phyloP scores from a whole-genome alignment of 306 rosid genomes.

The Trifolium subterraneum region DNA sequence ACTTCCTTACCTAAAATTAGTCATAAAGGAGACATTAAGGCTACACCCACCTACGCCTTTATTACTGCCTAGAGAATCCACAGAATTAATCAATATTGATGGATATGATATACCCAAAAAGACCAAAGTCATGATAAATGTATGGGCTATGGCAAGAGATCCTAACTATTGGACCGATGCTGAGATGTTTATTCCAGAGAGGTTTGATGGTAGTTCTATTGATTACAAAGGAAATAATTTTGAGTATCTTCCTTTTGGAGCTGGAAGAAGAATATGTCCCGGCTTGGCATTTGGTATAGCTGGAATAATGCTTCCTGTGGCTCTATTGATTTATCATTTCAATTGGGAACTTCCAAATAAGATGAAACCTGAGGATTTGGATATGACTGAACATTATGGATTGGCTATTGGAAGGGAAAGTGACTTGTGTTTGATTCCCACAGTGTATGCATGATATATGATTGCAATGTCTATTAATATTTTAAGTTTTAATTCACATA shows the following conservation, averaged over 20 bases:
- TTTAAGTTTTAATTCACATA: background rate
- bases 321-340: background rate
- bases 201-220: background rate
- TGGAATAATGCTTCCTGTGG: background rate
- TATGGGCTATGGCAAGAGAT: constrained; percentile 55
- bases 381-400: constrained; percentile 17
- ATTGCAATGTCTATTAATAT: background rate
- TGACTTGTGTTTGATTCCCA: constrained; percentile 4
- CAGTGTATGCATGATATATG: background rate
- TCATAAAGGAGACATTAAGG: constrained; percentile 41
- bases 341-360: constrained; percentile 8
- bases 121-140: constrained; percentile 49
- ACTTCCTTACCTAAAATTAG: constrained; percentile 15
- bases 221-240: constrained; percentile 13
- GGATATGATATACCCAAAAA: constrained; percentile 41
- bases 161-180: constrained; percentile 7
- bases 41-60: constrained; percentile 36
- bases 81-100: constrained; percentile 4
- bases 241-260: constrained; percentile 20
- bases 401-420: background rate
- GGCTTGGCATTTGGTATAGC: constrained; percentile 14
- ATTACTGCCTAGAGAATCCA: constrained; percentile 40
- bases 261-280: constrained; percentile 17
- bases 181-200: constrained; percentile 12
- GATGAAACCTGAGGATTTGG: background rate